Evolutionary conservation across 768 basidiomycete species (phyloP), one percentile per base, ranked within the genome.

Genomic region (Tremella mesenterica): DNA sequence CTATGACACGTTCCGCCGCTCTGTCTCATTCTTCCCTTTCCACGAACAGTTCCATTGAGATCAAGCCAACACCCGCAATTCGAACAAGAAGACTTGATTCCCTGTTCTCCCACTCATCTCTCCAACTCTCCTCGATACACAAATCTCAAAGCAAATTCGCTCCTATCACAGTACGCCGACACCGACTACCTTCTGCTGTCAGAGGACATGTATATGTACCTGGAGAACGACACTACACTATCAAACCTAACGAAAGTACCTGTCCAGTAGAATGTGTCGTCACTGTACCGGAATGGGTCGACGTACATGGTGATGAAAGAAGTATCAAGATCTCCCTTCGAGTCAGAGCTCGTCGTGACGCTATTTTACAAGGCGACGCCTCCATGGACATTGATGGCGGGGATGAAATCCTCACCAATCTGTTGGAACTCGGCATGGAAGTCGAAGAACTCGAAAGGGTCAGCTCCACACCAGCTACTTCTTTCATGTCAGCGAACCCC

Each of bases 401-500:
- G n/a, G 23, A 8, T 9, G 25, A 3, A 4, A 39, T 63, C 23
- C 39, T 56, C n/a, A 61, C 53, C 3, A 29, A 54, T 28, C 60
- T 73, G 44, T 47, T 66, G 3, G 69, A 73, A 52, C 55, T 73
- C 4, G 69, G 71, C 1, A 69, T 73, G 71, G 67, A 69, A 31
- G 64, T 73, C 8, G 71, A 73, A 41, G 69, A 73, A 49, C 47
- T 57, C 20, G 69, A 70, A 48, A 47, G 62, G 33, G 64, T 12
- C 44, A 69, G 67, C 28, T 68, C 70, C 3, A 47, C 39, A 4
- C 61, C 65, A 0, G 57, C 50, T 10, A 50, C 59, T 20, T 48
- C 54, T 4, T 71, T 58, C 56, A 57, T 34, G 12, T 45, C 64
- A 4, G 36, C 63, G 4, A 66, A 52, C 56, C 71, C 69, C 6